Conservation (phyloP, 2,329 filamentous ascomycete genomes). For the Hypoxylon rubiginosum region DNA sequence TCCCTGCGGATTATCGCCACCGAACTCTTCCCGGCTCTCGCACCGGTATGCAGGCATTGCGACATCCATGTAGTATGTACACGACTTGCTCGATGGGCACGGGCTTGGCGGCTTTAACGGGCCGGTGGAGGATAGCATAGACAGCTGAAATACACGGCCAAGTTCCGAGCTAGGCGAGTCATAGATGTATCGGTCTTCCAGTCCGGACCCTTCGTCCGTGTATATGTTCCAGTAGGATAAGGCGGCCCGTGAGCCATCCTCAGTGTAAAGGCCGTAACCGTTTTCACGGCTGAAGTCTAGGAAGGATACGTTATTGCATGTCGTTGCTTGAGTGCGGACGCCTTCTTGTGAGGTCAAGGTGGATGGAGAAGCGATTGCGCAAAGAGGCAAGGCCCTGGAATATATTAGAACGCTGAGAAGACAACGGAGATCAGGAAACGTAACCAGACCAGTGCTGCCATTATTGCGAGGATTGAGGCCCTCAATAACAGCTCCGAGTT, state of each 20-base stretch:
- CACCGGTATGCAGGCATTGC: constrained; percentile 30
- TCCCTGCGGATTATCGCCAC: constrained; percentile 15
- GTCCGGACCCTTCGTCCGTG: neutral
- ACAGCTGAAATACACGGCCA: constrained; percentile 19
- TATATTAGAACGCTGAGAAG: neutral
- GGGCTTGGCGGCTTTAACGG: constrained; percentile 26
- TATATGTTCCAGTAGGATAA: constrained; percentile 30
- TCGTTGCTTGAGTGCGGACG: constrained; percentile 3
- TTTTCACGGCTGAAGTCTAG: constrained; percentile 32
- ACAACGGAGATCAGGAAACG: neutral
- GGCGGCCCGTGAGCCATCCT: constrained; percentile 17
- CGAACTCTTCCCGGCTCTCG: constrained; percentile 29
- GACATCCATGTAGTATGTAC: constrained; percentile 23
- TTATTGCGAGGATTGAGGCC: neutral
- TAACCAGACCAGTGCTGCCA: constrained; percentile 15
- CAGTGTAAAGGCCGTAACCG: constrained; percentile 16
- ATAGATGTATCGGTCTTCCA: constrained; percentile 18
- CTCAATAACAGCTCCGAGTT: constrained; percentile 18
- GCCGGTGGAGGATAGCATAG: constrained; percentile 21
- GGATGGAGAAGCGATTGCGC: constrained; percentile 35
- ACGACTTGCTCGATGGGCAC: constrained; percentile 29
- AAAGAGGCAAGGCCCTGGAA: constrained; percentile 28
- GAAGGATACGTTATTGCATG: constrained; percentile 23
- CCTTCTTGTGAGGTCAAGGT: constrained; percentile 24
- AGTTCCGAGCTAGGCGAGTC: constrained; percentile 22